These are phyloP conservation scores for Boletus eberwhitei DNA, from an alignment of 768 basidiomycete species.

Conservation along the genomic window DNA sequence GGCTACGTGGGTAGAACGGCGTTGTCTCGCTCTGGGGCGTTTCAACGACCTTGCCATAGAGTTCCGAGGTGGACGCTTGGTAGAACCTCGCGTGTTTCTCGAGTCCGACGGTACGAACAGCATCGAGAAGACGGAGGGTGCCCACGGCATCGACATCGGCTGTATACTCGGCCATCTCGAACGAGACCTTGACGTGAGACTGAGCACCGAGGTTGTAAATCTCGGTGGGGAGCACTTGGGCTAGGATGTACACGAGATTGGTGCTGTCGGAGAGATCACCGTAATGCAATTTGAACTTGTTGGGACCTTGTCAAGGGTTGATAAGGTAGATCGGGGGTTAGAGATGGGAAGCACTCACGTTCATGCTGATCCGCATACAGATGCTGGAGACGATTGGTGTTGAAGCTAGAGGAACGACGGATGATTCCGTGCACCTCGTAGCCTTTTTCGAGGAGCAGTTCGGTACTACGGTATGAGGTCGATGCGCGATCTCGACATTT, in stretches of 20 bases:
- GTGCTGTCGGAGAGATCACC: conserved; percentile 95
- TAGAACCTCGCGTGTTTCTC: conserved; percentile 94
- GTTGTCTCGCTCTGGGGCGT: conserved; percentile 95
- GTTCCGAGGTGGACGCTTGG: conserved; percentile 95
- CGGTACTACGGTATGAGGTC: conserved; percentile 50
- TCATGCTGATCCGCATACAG: conserved; percentile 92
- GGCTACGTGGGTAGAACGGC: conserved; percentile 97
- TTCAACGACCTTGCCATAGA: conserved; percentile 96
- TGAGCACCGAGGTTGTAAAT: conserved; percentile 98
- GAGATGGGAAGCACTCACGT: conserved; percentile 45
- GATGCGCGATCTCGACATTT: background rate
- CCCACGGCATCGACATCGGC: conserved; percentile 96
- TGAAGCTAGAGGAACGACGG: conserved; percentile 96
- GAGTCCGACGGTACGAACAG: conserved; percentile 92
- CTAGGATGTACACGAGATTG: conserved; percentile 94
- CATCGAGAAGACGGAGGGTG: conserved; percentile 92
- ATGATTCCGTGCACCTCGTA: conserved; percentile 96
- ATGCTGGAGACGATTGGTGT: conserved; percentile 92
- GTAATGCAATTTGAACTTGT: conserved; percentile 82
- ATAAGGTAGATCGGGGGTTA: background rate
- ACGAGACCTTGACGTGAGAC: conserved; percentile 98
- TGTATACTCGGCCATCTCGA: conserved; percentile 99
- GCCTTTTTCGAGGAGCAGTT: conserved; percentile 80
- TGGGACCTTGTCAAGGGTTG: conserved; percentile 46
- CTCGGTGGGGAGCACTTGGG: conserved; percentile 91